Percentiles rank a stretch among this genome's conserved stretches.
phyloP scores from a whole-genome alignment of 2,329 filamentous ascomycete genomes.

The Apiospora arundinis region DNA sequence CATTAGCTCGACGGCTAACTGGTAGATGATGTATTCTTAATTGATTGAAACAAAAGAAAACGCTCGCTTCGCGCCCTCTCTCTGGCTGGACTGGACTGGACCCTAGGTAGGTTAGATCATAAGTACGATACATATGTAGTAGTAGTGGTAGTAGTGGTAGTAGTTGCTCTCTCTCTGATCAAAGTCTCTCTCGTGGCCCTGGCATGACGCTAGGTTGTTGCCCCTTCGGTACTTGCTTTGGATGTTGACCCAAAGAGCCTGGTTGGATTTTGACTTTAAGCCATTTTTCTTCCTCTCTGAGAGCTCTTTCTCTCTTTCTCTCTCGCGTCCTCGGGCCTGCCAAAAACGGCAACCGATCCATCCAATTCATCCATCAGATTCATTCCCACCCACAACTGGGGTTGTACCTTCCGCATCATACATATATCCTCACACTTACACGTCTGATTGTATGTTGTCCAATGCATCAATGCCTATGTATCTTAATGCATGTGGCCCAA shows the following conservation, averaged over 20 bases:
- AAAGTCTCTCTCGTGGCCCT: too few species aligned
- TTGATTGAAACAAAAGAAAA: constrained; percentile 7
- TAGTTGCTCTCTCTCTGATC: too few species aligned
- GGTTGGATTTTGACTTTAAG: not conserved
- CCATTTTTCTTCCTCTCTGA: not conserved
- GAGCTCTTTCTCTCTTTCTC: not conserved
- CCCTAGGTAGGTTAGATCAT: too few species aligned
- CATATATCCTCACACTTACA: not conserved
- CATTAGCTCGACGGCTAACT: not conserved
- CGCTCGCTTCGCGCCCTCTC: not conserved
- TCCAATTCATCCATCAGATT: not conserved
- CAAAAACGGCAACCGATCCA: not conserved
- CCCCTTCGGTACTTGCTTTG: not conserved
- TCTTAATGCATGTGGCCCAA: not conserved
- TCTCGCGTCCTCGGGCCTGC: not conserved
- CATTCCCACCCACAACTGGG: not conserved
- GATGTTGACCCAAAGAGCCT: not conserved
- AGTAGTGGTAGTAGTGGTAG: too few species aligned
- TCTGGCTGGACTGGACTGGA: too few species aligned
- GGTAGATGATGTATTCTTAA: not conserved
- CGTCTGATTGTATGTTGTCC: not conserved
- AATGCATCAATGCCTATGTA: too few species aligned
- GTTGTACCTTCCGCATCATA: not conserved
- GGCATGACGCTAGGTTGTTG: not conserved
- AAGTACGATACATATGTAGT: too few species aligned